Evolutionary conservation across 345 rosid genomes (phyloP).

Genomic region (Sisymbrium altissimum): DNA sequence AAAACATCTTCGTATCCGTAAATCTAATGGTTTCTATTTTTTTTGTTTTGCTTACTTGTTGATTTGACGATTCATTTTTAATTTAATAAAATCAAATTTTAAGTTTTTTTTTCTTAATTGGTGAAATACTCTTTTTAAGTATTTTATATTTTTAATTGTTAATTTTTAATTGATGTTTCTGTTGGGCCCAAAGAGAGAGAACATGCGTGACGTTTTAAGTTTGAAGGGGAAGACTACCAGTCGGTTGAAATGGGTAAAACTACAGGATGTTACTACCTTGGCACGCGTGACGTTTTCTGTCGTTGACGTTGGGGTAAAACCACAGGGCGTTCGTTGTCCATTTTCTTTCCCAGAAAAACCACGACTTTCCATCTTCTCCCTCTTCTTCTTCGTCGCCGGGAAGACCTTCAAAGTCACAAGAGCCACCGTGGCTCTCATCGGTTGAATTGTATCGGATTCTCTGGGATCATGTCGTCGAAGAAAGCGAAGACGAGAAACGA

Average conservation of each 20-base stretch:
- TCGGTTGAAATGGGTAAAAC: background rate
- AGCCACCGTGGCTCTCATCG: constrained; percentile 14
- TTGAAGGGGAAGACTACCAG: background rate
- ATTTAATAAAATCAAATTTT: too few relatives aligned
- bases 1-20: too few relatives aligned
- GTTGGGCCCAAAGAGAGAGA: background rate
- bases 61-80: too few relatives aligned
- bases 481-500: constrained; percentile 49
- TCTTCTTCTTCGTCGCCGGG: background rate
- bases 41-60: too few relatives aligned
- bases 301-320: background rate
- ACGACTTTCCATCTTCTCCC: constrained; percentile 3
- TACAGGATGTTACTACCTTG: background rate
- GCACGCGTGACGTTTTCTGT: constrained; percentile 6
- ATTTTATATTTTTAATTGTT: too few relatives aligned
- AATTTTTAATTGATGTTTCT: too few relatives aligned
- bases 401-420: background rate
- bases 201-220: background rate
- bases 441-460: background rate
- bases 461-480: constrained; percentile 32
- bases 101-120: too few relatives aligned
- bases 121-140: too few relatives aligned
- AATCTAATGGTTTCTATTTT: too few relatives aligned
- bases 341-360: background rate
- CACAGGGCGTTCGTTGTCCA: constrained; percentile 12